Conservation (phyloP, 495 filamentous ascomycete species). For the Podospora conica region DNA sequence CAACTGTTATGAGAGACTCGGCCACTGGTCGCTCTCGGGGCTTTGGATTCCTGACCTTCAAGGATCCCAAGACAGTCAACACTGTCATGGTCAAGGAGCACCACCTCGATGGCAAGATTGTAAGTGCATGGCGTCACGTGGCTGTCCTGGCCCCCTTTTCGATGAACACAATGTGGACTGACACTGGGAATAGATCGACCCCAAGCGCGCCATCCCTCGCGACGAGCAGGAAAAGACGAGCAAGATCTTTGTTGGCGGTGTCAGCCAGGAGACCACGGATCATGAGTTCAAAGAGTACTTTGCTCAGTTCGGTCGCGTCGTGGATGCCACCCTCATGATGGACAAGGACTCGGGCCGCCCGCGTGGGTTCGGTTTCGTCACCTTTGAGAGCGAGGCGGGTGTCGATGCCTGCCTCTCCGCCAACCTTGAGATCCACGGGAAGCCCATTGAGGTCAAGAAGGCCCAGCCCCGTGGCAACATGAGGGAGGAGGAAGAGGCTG, state of each 20-base stretch:
- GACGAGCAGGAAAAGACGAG: constrained; percentile 96
- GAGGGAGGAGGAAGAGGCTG: constrained; percentile 80
- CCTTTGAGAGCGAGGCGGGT: constrained; percentile 91
- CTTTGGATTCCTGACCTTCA: constrained; percentile 97
- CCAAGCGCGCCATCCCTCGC: constrained; percentile 93
- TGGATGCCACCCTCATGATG: constrained; percentile 98
- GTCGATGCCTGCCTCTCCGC: constrained; percentile 81
- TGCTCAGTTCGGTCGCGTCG: constrained; percentile 88
- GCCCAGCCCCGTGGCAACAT: constrained; percentile 94
- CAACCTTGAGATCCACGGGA: constrained; percentile 84
- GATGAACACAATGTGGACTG: neutral
- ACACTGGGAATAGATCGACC: constrained; percentile 66
- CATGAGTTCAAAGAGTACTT: constrained; percentile 95
- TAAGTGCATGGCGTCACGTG: constrained; percentile 43
- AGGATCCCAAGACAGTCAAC: constrained; percentile 93
- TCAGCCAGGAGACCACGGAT: constrained; percentile 94
- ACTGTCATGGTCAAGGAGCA: constrained; percentile 99
- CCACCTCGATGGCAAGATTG: constrained; percentile 95
- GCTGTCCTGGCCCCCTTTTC: neutral
- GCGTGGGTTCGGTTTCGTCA: constrained; percentile 97
- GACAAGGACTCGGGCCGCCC: constrained; percentile 97
- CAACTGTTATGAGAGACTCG: constrained; percentile 96
- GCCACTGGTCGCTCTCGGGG: constrained; percentile 89
- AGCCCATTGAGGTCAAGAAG: constrained; percentile 96
- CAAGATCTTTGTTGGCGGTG: constrained; percentile 97